Percentiles rank a stretch among this genome's conserved stretches.
Conservation (phyloP, 1,284 basidiomycete genomes). For the Clitocybe nebularis region DNA sequence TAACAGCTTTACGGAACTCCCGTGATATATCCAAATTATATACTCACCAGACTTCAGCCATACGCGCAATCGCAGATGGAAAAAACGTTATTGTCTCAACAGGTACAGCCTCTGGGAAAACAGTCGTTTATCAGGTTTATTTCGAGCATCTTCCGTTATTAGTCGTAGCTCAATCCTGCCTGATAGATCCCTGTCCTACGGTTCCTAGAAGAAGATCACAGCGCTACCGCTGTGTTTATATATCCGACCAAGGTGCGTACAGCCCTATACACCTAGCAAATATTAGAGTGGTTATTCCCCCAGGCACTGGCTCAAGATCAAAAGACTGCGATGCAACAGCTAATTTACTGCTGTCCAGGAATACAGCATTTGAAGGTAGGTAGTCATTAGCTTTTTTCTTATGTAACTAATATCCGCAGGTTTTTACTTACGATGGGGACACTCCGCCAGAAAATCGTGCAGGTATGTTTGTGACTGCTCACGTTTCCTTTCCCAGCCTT, state of each 20-base stretch:
- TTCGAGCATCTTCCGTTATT: not conserved
- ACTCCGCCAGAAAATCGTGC: conserved; percentile 66
- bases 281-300: no score
- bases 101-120: conserved; percentile 89
- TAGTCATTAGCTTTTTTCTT: not conserved
- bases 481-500: conserved; percentile 1
- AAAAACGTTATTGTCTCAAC: conserved; percentile 87
- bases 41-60: conserved; percentile 76
- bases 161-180: conserved; percentile 3
- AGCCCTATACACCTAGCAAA: no score
- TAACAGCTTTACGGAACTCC: conserved; percentile 56
- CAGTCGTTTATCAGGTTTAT: conserved; percentile 80
- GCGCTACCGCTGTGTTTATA: conserved; percentile 77
- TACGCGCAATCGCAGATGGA: conserved; percentile 59
- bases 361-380: conserved; percentile 58
- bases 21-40: conserved; percentile 71
- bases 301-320: conserved; percentile 91
- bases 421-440: conserved; percentile 88
- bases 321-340: conserved; percentile 60
- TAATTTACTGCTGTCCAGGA: conserved; percentile 60
- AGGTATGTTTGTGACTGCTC: conserved; percentile 30
- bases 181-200: conserved; percentile 68
- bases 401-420: conserved; percentile 28
- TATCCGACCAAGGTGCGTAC: conserved; percentile 84
- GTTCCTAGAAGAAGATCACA: conserved; percentile 60